Evolutionary conservation across 2,329 filamentous ascomycete genomes (phyloP).

Genomic region (Nannizzia gypsea): DNA sequence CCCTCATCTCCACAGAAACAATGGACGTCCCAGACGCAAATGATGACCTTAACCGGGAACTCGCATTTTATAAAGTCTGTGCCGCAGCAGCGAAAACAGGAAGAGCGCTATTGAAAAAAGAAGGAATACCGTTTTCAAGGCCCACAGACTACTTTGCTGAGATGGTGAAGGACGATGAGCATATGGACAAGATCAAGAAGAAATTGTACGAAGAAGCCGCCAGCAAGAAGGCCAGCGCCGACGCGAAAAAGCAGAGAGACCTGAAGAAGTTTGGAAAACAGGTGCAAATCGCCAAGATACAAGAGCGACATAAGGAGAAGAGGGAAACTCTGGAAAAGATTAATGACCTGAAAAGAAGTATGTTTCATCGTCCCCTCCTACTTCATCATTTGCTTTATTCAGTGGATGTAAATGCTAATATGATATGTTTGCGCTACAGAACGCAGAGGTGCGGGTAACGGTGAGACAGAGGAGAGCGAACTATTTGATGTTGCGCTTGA

Average conservation of each 20-base stretch:
- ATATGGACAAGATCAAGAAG: conserved; percentile 93
- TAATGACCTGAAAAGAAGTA: conserved; percentile 87
- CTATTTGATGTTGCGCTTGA: conserved; percentile 87
- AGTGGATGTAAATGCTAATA: conserved; percentile 17
- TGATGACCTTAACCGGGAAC: conserved; percentile 83
- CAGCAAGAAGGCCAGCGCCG: conserved; percentile 78
- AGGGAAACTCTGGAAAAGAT: conserved; percentile 91
- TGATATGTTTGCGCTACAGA: conserved; percentile 44
- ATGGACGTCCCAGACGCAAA: conserved; percentile 71
- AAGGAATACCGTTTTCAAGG: conserved; percentile 73
- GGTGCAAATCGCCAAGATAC: conserved; percentile 89
- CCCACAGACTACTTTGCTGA: conserved; percentile 96
- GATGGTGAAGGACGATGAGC: conserved; percentile 97
- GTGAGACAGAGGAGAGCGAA: conserved; percentile 63
- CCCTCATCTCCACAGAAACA: conserved; percentile 54
- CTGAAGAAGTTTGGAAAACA: conserved; percentile 99
- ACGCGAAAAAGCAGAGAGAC: conserved; percentile 84
- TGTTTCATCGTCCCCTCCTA: conserved; percentile 24
- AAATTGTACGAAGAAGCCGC: conserved; percentile 89
- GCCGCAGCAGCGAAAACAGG: conserved; percentile 65
- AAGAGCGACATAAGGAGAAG: conserved; percentile 89
- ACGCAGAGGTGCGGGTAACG: conserved; percentile 57
- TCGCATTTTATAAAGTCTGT: conserved; percentile 85
- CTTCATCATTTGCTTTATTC: conserved; percentile 1
- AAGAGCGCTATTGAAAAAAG: conserved; percentile 62